These are phyloP conservation scores for Neurospora intermedia DNA, from an alignment of 495 filamentous ascomycete species.

Conservation along the genomic window DNA sequence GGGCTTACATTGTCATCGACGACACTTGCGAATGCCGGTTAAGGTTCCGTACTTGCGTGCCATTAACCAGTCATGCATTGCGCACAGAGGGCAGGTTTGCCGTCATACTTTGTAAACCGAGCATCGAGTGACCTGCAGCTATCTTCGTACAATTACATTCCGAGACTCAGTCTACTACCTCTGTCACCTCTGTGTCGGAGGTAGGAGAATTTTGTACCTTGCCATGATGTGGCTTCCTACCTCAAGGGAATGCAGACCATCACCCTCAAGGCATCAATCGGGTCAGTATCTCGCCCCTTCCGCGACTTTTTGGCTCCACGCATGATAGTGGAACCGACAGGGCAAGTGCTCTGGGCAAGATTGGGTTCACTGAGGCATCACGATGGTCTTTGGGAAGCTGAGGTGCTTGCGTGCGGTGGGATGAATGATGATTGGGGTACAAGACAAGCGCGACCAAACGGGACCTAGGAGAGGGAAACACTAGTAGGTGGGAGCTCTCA, in stretches of 20 bases:
- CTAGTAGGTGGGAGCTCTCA: background rate
- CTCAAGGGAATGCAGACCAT: background rate
- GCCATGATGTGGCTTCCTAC: background rate
- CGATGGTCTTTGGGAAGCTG: too few relatives aligned
- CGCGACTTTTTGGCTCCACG: background rate
- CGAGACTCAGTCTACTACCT: background rate
- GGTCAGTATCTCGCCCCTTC: background rate
- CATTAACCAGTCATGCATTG: background rate
- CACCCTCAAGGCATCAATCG: background rate
- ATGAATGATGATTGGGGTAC: background rate
- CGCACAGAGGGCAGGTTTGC: background rate
- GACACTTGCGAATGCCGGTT: background rate
- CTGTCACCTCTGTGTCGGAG: background rate
- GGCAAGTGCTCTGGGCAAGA: background rate
- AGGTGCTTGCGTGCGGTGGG: background rate
- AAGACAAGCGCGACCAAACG: background rate
- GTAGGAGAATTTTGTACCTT: background rate
- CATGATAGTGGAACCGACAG: too few relatives aligned
- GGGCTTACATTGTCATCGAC: background rate
- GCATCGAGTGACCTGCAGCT: background rate
- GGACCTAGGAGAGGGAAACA: background rate
- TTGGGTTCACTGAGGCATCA: background rate
- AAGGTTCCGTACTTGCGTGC: background rate
- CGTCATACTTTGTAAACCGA: background rate
- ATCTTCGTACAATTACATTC: background rate